Base-by-base conservation (phyloP, 2,329 filamentous ascomycete species). In the Ceratocystis cacaofunesta region DNA sequence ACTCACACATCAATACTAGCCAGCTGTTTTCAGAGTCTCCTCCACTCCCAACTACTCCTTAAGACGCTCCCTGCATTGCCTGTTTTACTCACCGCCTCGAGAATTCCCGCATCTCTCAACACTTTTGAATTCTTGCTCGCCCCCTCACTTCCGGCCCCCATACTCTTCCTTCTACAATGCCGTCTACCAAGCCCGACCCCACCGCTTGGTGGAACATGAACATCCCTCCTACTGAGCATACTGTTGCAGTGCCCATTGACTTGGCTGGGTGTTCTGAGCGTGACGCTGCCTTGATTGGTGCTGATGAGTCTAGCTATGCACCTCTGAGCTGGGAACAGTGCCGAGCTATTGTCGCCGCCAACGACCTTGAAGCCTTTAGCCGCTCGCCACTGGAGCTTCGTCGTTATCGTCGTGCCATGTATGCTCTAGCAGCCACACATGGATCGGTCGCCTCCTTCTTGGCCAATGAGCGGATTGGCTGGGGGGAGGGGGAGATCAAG, bases 191-290 rank as follows among this genome's bases (percentile, higher is more conserved):
- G 17, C 66, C 63, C 48, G 63, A 67, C 44, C 66, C 66, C 46
- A 65, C 44, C 8, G 86, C 87, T 0, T 95, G 87, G 77, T 96
- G 91, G 91, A 87, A 92, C 68, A 80, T 88, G 74, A 96, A 96
- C 74, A 77, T 95, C 17, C 84, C 88, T 0, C 75, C 77, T 44
- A 73, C 78, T 30, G 76, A 86, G 68, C 83, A 86, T 73, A 84
- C 85, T 0, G 70, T 75, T 1, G 78, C 85, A 64, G 95, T 91
- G 71, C 92, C 92, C 0, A 79, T 81, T 5, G 94, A 84, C 72
- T 82, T 96, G 46, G 74, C 72, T 62, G 78, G 82, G 69, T 76
- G 87, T 65, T 80, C 78, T 62, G 76, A 78, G 57, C 95, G 94
- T 75, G 89, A 95, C 73, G 77, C 79, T 15, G 72, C 74, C 52